Conservation (phyloP, 495 filamentous ascomycete genomes). For the Extremus antarcticus region DNA sequence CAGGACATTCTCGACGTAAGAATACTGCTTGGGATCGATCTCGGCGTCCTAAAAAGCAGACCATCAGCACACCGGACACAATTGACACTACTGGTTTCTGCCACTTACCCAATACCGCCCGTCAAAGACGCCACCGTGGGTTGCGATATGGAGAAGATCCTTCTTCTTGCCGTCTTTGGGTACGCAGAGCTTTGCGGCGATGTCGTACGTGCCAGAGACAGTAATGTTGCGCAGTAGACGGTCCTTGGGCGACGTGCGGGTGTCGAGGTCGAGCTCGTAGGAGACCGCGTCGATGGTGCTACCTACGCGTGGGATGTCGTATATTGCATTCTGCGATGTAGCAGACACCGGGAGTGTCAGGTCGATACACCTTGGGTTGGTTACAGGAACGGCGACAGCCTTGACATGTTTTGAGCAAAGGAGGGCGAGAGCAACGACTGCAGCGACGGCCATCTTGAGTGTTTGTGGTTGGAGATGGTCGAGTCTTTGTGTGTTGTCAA, state of each 20-base stretch:
- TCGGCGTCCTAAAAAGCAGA: no score
- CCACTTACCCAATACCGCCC: neutral
- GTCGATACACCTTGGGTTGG: neutral
- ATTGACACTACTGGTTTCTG: neutral
- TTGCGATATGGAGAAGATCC: neutral
- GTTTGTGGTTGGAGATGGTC: neutral
- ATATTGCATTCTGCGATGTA: neutral
- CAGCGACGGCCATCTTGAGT: neutral
- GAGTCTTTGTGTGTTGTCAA: no score
- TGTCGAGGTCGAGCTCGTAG: neutral
- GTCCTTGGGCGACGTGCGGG: neutral
- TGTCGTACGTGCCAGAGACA: neutral
- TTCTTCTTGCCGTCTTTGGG: neutral
- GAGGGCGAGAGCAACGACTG: neutral
- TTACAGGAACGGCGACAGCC: neutral
- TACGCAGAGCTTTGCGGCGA: conserved; percentile 3
- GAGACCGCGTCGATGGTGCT: conserved; percentile 1
- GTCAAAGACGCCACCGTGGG: neutral
- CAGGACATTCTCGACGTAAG: neutral
- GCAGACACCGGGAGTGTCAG: neutral
- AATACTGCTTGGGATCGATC: neutral
- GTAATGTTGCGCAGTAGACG: neutral
- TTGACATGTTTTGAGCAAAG: neutral
- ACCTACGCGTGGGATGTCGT: neutral
- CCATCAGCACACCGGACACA: no score